A percentile compares a stretch with the other conserved stretches of the same genome.
phyloP scores from a whole-genome alignment of 1,139 yeast genomes.

The Saccharomycopsis crataegensis region DNA sequence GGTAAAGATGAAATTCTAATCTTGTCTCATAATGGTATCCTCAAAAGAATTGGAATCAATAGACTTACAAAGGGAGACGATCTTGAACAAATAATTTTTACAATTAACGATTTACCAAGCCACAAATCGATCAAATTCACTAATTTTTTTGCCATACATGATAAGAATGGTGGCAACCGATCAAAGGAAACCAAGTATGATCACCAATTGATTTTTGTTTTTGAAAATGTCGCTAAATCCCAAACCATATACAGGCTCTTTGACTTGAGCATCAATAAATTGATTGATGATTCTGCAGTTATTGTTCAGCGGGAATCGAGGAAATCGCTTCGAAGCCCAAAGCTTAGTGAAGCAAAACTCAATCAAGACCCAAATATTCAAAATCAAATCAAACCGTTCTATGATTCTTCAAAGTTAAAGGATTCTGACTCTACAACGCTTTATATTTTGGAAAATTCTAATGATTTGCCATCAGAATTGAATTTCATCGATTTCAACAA shows the following conservation, averaged over 20 bases:
- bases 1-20: constrained; percentile 1
- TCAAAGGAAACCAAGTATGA: not conserved
- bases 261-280: not conserved
- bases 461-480: not conserved
- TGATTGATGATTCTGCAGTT: not conserved
- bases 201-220: not conserved
- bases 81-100: constrained; percentile 1
- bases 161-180: not conserved
- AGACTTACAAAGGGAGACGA: not conserved
- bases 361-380: not conserved
- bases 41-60: constrained; percentile 1
- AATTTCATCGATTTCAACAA: not conserved
- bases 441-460: not conserved
- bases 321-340: not conserved
- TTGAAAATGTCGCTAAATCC: not conserved
- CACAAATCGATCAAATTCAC: not conserved
- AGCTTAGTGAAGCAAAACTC: not conserved
- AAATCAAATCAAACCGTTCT: not conserved
- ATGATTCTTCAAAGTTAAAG: not conserved
- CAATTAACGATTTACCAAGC: not conserved
- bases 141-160: not conserved
- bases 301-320: not conserved
- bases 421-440: not conserved
- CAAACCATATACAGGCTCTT: constrained; percentile 3
- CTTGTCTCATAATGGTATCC: constrained; percentile 5